Conservation (phyloP, 306 rosid species). For the Prunus armeniaca region DNA sequence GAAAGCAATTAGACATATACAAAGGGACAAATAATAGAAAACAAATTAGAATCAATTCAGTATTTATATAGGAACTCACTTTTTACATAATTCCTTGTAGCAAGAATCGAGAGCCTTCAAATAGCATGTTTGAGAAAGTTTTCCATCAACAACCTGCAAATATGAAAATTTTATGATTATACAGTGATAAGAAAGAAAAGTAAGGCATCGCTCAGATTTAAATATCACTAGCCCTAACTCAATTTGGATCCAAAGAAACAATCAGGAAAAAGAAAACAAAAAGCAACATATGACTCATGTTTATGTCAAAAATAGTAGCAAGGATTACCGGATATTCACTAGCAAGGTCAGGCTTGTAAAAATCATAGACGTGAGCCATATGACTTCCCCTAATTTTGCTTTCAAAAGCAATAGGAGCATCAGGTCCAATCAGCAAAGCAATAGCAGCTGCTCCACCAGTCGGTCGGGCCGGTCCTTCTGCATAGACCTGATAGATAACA, state of each 20-base stretch:
- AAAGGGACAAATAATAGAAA: not conserved
- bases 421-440: constrained; percentile 90
- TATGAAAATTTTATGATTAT: constrained; percentile 23
- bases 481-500: constrained; percentile 74
- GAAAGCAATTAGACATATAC: constrained; percentile 18
- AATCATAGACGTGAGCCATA: constrained; percentile 92
- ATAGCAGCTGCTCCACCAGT: constrained; percentile 99
- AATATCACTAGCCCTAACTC: not conserved
- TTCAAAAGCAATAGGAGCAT: constrained; percentile 90
- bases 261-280: not conserved
- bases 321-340: constrained; percentile 94
- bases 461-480: constrained; percentile 99
- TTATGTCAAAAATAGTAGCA: not conserved
- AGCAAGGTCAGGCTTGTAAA: constrained; percentile 96
- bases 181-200: not conserved
- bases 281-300: not conserved
- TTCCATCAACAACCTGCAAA: constrained; percentile 91
- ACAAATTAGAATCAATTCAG: not conserved
- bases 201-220: not conserved
- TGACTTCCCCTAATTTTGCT: constrained; percentile 94
- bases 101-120: constrained; percentile 93
- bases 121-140: constrained; percentile 97
- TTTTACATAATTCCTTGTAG: constrained; percentile 66
- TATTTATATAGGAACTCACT: constrained; percentile 45
- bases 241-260: not conserved